Evolutionary conservation across 108 stramenopile genomes (phyloP), one percentile per base, ranked within the genome.

Genomic region (Nannochloropsis gaditana): DNA sequence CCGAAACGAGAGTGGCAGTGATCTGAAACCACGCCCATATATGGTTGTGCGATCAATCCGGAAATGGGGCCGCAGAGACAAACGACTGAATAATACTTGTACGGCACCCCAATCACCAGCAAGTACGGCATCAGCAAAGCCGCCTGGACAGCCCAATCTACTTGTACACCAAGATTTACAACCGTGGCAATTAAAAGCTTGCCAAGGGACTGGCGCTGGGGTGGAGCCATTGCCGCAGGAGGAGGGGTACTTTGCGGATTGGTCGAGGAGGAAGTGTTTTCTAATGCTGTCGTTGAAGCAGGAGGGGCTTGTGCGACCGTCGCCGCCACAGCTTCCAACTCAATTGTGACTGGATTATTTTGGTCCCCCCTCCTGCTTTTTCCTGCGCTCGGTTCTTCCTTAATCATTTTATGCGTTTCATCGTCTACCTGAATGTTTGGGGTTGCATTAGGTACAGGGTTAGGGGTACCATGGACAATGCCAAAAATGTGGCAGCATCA

Each of bases 71-170:
- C 59, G 59, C 59, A 73, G n/a, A 73, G 59, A 73, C 59, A 73
- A n/a, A 73, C 59, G 59, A 73, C n/a, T 15, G 59, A n/a, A 73
- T 73, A 73, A n/a, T 73, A 73, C 59, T 73, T 73, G 59, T 73
- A 73, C 15, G 59, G 59, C 2, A 73, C 59, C 19, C 59, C 59
- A 8, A 73, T 73, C 59, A 73, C 59, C 3, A 73, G 59, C 59
- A 73, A 73, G n/a, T 73, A 73, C n/a, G 59, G 59, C 59, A 73
- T 73, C 19, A 73, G 59, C 59, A 73, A 73, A 6, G 59, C 59
- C 15, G 59, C 59, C n/a, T 73, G 59, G 5, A 73, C 59, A 4
- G 59, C 59, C 59, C 59, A 73, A n/a, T 73, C 59, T 6, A 73
- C 59, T 6, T 73, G 59, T 73, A 73, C 59, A 15, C 59, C 59